phyloP scores from a whole-genome alignment of 2,329 filamentous ascomycete genomes.

The Botrytis aclada region DNA sequence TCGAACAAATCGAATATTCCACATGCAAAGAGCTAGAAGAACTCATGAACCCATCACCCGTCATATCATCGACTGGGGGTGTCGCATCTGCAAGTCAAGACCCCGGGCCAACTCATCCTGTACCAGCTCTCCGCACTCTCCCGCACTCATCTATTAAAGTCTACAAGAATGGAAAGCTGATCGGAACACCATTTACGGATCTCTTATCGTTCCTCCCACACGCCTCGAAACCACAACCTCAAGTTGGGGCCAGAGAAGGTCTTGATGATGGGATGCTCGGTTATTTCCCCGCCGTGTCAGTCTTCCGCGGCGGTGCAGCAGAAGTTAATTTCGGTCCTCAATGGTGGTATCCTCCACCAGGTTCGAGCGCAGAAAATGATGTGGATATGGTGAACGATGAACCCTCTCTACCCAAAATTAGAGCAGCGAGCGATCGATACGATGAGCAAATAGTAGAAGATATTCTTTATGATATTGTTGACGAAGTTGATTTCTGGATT shows the following conservation, averaged over 20 bases:
- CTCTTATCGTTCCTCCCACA: conserved; percentile 89
- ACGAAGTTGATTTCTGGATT: conserved; percentile 89
- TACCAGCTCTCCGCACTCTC: conserved; percentile 76
- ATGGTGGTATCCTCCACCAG: conserved; percentile 83
- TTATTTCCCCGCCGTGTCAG: conserved; percentile 90
- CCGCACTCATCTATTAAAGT: conserved; percentile 83
- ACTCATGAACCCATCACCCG: conserved; percentile 66
- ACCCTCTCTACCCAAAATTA: conserved; percentile 5
- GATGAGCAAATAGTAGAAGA: conserved; percentile 94
- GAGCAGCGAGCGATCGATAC: conserved; percentile 74
- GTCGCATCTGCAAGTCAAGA: conserved; percentile 44
- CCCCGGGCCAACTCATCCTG: conserved; percentile 69
- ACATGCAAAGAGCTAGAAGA: conserved; percentile 86
- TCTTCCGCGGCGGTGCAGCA: conserved; percentile 85
- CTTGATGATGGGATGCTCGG: conserved; percentile 93
- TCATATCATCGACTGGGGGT: conserved; percentile 41
- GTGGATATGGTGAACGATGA: conserved; percentile 47
- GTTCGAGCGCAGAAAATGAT: conserved; percentile 46
- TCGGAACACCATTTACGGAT: conserved; percentile 85
- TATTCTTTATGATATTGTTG: conserved; percentile 85
- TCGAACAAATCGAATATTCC: conserved; percentile 89
- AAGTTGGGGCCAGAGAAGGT: conserved; percentile 75
- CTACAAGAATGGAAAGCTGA: conserved; percentile 85
- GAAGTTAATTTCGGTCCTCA: conserved; percentile 93
- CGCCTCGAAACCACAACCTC: conserved; percentile 70